Percentiles rank a stretch among this genome's conserved stretches.
These are phyloP conservation scores for Rutstroemia sp. DNA, from an alignment of 2,329 filamentous ascomycete genomes.

Conservation along the genomic window DNA sequence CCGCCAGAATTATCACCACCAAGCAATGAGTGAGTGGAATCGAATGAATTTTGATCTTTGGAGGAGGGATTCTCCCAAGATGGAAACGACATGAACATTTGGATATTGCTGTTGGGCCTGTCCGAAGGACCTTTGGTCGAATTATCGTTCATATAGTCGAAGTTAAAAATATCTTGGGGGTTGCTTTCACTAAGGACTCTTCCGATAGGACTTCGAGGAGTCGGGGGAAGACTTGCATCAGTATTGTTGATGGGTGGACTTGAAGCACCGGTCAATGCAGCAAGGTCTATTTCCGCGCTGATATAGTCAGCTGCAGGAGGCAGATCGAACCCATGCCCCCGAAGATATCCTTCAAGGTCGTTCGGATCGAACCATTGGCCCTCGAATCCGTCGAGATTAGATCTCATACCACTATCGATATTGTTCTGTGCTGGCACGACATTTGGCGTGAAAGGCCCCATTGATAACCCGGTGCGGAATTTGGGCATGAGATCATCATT, in stretches of 20 bases:
- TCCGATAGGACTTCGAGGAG: conserved; percentile 18
- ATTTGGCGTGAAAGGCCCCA: conserved; percentile 41
- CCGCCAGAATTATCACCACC: background rate
- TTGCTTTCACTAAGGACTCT: conserved; percentile 1
- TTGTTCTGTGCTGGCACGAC: conserved; percentile 36
- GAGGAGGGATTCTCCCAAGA: background rate
- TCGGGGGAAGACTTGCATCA: conserved; percentile 14
- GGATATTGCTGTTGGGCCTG: background rate
- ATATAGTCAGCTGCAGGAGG: conserved; percentile 53
- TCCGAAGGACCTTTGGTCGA: background rate
- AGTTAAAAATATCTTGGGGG: background rate
- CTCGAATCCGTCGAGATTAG: conserved; percentile 54
- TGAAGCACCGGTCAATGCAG: conserved; percentile 10
- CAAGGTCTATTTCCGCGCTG: conserved; percentile 45
- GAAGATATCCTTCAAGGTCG: conserved; percentile 70
- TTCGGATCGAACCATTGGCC: conserved; percentile 72
- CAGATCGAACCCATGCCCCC: conserved; percentile 54
- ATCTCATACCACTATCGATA: conserved; percentile 41
- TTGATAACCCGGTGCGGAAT: conserved; percentile 33
- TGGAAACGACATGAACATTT: background rate
- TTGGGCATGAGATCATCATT: conserved; percentile 23
- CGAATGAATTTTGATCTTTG: background rate
- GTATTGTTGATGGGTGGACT: conserved; percentile 12
- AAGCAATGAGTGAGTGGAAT: background rate
- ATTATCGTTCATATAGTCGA: background rate